These are phyloP conservation scores for Carallia pectinifolia DNA, from an alignment of 345 rosid genomes.

Conservation along the genomic window DNA sequence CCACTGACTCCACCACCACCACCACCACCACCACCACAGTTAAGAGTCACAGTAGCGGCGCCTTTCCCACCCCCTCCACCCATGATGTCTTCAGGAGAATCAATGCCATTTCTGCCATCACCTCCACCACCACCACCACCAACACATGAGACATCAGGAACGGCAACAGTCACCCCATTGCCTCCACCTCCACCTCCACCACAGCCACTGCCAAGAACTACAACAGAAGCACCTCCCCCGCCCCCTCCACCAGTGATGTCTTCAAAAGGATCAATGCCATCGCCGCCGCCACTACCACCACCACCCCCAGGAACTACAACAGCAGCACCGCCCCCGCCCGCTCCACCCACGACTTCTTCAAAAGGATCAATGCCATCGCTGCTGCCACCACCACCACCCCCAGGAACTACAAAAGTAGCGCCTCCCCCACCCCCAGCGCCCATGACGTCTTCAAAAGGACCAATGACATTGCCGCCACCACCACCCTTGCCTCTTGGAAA, in stretches of 20 bases:
- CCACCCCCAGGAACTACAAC: neutral
- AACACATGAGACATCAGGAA: slow-evolving; percentile 9
- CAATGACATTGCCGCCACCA: slow-evolving; percentile 22
- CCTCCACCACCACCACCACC: slow-evolving; percentile 27
- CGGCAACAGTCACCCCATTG: slow-evolving; percentile 8
- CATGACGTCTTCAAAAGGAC: slow-evolving; percentile 27
- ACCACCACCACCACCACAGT: neutral
- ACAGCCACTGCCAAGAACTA: slow-evolving; percentile 25
- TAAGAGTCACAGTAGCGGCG: neutral
- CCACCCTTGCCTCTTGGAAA: slow-evolving; percentile 35
- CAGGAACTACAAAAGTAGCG: slow-evolving; percentile 6
- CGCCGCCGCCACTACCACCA: slow-evolving; percentile 15
- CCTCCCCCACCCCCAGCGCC: slow-evolving; percentile 47
- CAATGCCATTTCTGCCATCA: slow-evolving; percentile 19
- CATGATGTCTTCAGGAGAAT: slow-evolving; percentile 7
- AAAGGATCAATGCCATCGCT: slow-evolving; percentile 7
- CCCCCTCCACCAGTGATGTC: slow-evolving; percentile 23
- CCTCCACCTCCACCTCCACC: slow-evolving; percentile 39
- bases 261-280: slow-evolving; percentile 3
- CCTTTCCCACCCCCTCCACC: slow-evolving; percentile 19
- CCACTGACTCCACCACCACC: slow-evolving; percentile 19
- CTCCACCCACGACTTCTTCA: slow-evolving; percentile 23
- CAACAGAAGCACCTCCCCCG: neutral
- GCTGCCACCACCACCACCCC: slow-evolving; percentile 30
- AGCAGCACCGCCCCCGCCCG: slow-evolving; percentile 6